Evolutionary conservation across 106 monocot genomes (phyloP), one percentile per base, ranked within the genome.

Genomic region (Dioscorea zingiberensis): DNA sequence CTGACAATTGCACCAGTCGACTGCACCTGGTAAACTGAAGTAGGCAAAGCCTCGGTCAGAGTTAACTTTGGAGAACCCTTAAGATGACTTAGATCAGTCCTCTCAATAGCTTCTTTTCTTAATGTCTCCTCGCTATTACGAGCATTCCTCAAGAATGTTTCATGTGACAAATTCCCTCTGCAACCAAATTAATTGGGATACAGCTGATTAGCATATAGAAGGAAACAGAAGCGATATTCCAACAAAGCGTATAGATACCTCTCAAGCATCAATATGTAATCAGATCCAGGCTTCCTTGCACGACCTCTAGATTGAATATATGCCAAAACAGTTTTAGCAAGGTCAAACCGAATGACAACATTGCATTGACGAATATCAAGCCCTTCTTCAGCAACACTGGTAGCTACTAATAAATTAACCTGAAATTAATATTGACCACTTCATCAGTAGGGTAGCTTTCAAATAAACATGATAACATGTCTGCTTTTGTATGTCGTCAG

Each of bases 281-380:
- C 97, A 55, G 97, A 98, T 75, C 97, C 97, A 66, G 92, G 97
- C 69, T 98, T 98, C 65, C 97, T 72, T 64, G 97, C 97, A 68
- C 97, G 97, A 45, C 97, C 97, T 86, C 97, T 84, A 26, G 97
- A 98, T 76, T 98, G 97, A 69, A 98, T 98, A 74, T 98, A 98
- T 30, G 97, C 97, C 73, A 98, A 82, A 55, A 98, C 92, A 69
- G 97, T 98, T 84, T 98, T 98, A 15, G 97, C 97, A 66, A 98
- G 81, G 75, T 98, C 97, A 82, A 98, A 98, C 44, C 97, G 88
- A 55, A 97, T 97, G 48, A 97, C 97, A 59, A 92, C 97, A 84
- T 97, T 97, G 79, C 97, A 97, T 48, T 97, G 97, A 47, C 97
- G 77, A 55, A 97, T 97, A 79, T 97, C 92, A 80, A 97, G 97